Percentiles rank a stretch among this genome's conserved stretches.
phyloP scores from a whole-genome alignment of 768 basidiomycete genomes.

The Mycena chlorophos region DNA sequence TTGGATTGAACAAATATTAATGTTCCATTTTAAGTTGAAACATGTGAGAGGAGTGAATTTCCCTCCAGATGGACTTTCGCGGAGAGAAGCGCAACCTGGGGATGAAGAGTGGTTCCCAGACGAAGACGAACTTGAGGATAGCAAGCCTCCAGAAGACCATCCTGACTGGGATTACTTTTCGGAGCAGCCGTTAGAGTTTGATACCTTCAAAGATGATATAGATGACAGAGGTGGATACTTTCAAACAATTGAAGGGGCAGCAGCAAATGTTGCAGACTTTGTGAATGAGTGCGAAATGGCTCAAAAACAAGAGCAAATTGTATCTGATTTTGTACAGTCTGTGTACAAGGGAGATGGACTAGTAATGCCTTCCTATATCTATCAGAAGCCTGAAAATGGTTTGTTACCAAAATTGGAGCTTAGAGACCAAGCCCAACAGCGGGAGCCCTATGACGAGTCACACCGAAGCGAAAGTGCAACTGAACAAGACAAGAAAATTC shows the following conservation, averaged over 20 bases:
- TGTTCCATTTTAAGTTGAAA: conserved; percentile 35
- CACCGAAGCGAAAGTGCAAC: conserved; percentile 3
- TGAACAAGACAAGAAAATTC: conserved; percentile 1
- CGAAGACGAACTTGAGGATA: conserved; percentile 1
- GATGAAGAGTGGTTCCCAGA: conserved; percentile 17
- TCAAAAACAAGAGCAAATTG: not conserved
- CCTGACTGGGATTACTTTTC: conserved; percentile 11
- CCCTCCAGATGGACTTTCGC: conserved; percentile 35
- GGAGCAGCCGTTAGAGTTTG: conserved; percentile 12
- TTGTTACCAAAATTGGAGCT: conserved; percentile 4
- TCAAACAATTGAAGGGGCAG: not conserved
- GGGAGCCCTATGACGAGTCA: conserved; percentile 9
- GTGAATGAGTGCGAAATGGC: not conserved
- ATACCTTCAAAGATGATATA: conserved; percentile 12
- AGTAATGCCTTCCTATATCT: conserved; percentile 3
- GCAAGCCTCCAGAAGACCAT: conserved; percentile 6
- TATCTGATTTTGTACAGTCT: not conserved
- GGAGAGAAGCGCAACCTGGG: conserved; percentile 15
- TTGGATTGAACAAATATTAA: conserved; percentile 36
- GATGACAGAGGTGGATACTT: conserved; percentile 9
- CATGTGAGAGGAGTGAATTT: conserved; percentile 30
- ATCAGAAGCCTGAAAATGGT: not conserved
- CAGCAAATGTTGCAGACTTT: not conserved
- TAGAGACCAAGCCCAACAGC: not conserved
- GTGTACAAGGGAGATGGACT: not conserved